phyloP scores from a whole-genome alignment of 257 asterid genomes.

The Ehretia macrophylla region DNA sequence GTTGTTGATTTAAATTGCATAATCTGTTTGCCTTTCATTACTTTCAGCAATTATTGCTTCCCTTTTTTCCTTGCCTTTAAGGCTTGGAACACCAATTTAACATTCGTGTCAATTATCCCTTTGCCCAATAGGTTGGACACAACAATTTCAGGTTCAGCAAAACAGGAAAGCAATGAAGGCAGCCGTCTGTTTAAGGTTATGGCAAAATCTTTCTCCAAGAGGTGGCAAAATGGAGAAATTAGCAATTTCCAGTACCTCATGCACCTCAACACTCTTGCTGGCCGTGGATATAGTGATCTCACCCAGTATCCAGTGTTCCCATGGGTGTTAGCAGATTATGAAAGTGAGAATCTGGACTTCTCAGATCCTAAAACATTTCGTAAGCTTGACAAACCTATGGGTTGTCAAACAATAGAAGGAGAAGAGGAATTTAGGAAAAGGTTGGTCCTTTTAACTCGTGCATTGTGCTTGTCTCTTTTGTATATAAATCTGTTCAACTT shows the following conservation, averaged over 20 bases:
- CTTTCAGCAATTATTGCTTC: slow-evolving; percentile 7
- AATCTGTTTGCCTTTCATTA: not conserved
- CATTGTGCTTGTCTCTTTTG: not conserved
- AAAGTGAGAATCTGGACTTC: slow-evolving; percentile 78
- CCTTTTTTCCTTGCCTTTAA: slow-evolving; percentile 1
- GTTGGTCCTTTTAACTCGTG: slow-evolving; percentile 31
- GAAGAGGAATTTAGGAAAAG: slow-evolving; percentile 96
- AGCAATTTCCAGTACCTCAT: slow-evolving; percentile 98
- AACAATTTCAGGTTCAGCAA: slow-evolving; percentile 85
- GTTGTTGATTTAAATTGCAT: not conserved
- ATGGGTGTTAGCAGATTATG: slow-evolving; percentile 95
- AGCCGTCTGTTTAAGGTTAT: slow-evolving; percentile 95
- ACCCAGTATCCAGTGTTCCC: slow-evolving; percentile 99
- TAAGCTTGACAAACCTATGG: slow-evolving; percentile 90
- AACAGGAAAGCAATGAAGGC: slow-evolving; percentile 92
- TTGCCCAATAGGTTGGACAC: slow-evolving; percentile 76
- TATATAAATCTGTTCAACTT: slow-evolving; percentile 14
- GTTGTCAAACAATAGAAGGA: slow-evolving; percentile 93
- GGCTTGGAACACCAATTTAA: slow-evolving; percentile 13
- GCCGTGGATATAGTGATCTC: slow-evolving; percentile 99
- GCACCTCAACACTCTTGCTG: slow-evolving; percentile 98
- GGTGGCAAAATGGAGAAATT: slow-evolving; percentile 99
- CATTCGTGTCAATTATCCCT: slow-evolving; percentile 14
- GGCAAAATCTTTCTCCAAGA: slow-evolving; percentile 95
- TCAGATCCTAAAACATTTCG: slow-evolving; percentile 90